Evolutionary conservation across 148 eudicot species (phyloP).

Genomic region (Rhododendron williamsianum): DNA sequence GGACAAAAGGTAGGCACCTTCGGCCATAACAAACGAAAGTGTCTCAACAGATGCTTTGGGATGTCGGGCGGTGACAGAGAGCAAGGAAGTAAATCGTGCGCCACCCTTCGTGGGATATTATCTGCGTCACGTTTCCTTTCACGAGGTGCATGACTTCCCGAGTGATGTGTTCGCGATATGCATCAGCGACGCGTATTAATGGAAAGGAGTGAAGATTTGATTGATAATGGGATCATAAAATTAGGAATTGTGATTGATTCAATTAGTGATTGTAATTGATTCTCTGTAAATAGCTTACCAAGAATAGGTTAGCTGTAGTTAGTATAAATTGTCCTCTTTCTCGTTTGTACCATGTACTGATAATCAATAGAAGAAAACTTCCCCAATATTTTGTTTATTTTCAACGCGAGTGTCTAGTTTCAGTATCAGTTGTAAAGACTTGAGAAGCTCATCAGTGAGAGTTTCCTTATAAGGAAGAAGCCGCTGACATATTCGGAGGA

Average conservation of each 20-base stretch:
- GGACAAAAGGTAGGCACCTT: conserved; percentile 49
- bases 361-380: too few species aligned
- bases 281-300: too few species aligned
- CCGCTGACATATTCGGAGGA: conserved; percentile 73
- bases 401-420: conserved; percentile 61
- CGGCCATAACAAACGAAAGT: conserved; percentile 60
- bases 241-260: too few species aligned
- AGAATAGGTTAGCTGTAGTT: too few species aligned
- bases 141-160: conserved; percentile 80
- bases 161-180: conserved; percentile 75
- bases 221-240: too few species aligned
- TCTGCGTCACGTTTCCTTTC: conserved; percentile 73
- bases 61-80: conserved; percentile 67
- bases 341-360: too few species aligned
- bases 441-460: conserved; percentile 84
- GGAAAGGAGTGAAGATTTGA: too few species aligned
- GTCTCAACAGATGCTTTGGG: conserved; percentile 82
- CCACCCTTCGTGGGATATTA: conserved; percentile 82
- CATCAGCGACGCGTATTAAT: too few species aligned
- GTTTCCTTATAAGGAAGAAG: conserved; percentile 85
- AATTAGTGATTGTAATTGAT: too few species aligned
- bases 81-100: conserved; percentile 66
- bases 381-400: too few species aligned
- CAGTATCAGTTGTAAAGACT: conserved; percentile 72
- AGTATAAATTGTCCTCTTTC: too few species aligned